Percentiles rank a stretch among this genome's conserved stretches.
Conservation (phyloP, 2,329 filamentous ascomycete species). For the Cylindrodendrum hubeiense region DNA sequence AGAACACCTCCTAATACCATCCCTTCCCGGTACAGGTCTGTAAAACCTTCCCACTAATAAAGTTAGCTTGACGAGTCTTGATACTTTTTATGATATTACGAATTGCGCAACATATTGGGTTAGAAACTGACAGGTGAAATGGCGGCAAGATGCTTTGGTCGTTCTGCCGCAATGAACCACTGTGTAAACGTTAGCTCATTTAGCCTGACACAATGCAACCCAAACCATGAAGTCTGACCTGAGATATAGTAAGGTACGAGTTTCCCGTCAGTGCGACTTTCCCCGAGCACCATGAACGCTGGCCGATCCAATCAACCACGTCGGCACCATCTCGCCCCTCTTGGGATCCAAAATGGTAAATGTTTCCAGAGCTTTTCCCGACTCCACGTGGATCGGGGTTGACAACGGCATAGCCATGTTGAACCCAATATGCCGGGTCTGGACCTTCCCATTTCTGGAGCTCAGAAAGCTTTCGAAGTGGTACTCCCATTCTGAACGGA, state of each 20-base stretch:
- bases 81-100: too few species aligned
- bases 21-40: background rate
- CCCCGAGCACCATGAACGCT: slow-evolving; percentile 43
- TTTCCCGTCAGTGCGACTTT: slow-evolving; percentile 44
- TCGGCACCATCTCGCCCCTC: slow-evolving; percentile 43
- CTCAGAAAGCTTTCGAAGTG: slow-evolving; percentile 32
- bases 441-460: slow-evolving; percentile 47
- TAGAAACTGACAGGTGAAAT: background rate
- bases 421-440: slow-evolving; percentile 47
- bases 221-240: background rate
- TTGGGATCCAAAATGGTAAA: slow-evolving; percentile 38
- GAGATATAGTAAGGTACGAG: slow-evolving; percentile 23
- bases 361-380: slow-evolving; percentile 43
- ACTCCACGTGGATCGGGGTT: slow-evolving; percentile 46
- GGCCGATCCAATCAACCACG: slow-evolving; percentile 38
- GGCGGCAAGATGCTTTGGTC: background rate
- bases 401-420: slow-evolving; percentile 45
- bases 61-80: background rate
- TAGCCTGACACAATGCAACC: too few species aligned
- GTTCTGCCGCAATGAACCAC: slow-evolving; percentile 7
- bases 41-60: background rate
- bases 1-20: background rate
- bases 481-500: slow-evolving; percentile 48
- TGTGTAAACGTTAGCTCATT: background rate
- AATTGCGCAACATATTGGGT: background rate